Conservation (phyloP, 192 early-diverging fungal species). For the Bifiguratus adelaidae region DNA sequence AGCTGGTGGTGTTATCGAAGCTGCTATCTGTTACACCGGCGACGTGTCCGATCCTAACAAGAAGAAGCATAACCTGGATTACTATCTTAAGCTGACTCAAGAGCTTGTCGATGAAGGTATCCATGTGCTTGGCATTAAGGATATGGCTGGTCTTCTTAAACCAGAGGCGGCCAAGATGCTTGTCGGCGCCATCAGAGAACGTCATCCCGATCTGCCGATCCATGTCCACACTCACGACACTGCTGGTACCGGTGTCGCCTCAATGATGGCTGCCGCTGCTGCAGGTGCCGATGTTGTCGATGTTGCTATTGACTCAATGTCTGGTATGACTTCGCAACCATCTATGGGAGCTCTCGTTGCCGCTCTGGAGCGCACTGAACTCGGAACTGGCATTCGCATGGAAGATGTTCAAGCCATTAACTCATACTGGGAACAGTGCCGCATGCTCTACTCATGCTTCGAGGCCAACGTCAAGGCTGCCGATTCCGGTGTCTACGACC, state of each 20-base stretch:
- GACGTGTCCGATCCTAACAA: slow-evolving; percentile 80
- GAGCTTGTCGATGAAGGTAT: slow-evolving; percentile 84
- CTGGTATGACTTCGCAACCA: slow-evolving; percentile 92
- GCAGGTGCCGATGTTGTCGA: slow-evolving; percentile 94
- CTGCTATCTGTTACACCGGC: slow-evolving; percentile 86
- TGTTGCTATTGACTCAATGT: slow-evolving; percentile 88
- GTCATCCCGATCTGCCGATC: slow-evolving; percentile 85
- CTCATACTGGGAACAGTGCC: slow-evolving; percentile 94
- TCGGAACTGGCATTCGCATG: slow-evolving; percentile 78
- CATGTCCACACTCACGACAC: slow-evolving; percentile 98
- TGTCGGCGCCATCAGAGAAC: slow-evolving; percentile 76
- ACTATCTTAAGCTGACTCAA: slow-evolving; percentile 87
- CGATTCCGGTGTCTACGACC: slow-evolving; percentile 88
- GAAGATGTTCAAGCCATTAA: slow-evolving; percentile 78
- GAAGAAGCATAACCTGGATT: slow-evolving; percentile 80
- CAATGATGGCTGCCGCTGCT: slow-evolving; percentile 84
- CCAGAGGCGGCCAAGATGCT: slow-evolving; percentile 80
- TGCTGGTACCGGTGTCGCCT: slow-evolving; percentile 92
- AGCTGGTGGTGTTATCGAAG: slow-evolving; percentile 92
- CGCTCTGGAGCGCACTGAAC: slow-evolving; percentile 65
- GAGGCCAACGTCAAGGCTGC: slow-evolving; percentile 82
- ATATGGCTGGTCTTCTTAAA: slow-evolving; percentile 97
- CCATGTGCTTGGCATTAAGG: slow-evolving; percentile 87
- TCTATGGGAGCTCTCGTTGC: slow-evolving; percentile 92
- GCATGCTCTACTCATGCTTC: slow-evolving; percentile 93